Base-by-base conservation (phyloP, 176 grass and related monocot species). In the Echinochloa phyllopogon region DNA sequence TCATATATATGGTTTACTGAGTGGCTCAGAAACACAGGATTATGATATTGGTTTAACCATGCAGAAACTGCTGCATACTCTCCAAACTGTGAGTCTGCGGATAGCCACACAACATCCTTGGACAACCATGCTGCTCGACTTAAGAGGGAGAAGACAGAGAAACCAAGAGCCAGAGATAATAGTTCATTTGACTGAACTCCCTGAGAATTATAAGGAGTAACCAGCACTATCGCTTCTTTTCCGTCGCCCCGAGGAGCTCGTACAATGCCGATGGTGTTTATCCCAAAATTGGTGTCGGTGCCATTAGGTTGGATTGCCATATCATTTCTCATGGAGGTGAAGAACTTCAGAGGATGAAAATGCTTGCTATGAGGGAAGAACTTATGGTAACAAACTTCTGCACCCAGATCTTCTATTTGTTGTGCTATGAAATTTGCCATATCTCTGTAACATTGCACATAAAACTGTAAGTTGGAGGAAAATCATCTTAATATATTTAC, bases 51-150 rank as follows among this genome's bases (percentile, higher is more conserved):
- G 63, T 90, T 98, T 84, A 95, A 81, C 96, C 96, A 98, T 73
- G 87, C 82, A 85, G 91, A 95, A 41, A 98, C 91, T 81, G 93
- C 81, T 17, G 79, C 49, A 17, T 98, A 91, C 72, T 98, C 96
- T 78, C 96, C 96, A 89, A 90, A 98, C 82, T 80, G 87, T 53
- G 93, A 92, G 63, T 98, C 93, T 65, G 96, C 88, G 58, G 93
- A 90, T 87, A 98, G 18, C 96, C 93, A 98, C 61, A 98, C 84
- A 60, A 98, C 90, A 89, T 98, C 96, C 76, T 98, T 98, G 39
- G 96, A 86, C 17, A 95, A 65, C 96, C 96, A 98, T 29, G 91
- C 72, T 80, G 86, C 91, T 85, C 33, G 87, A 42, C 85, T 95
- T 52, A 98, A 74, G 61, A 98, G 91, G 47, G 93, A 95, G 83